Conservation (phyloP, 441 rosid genomes). For the Populus hybrid region DNA sequence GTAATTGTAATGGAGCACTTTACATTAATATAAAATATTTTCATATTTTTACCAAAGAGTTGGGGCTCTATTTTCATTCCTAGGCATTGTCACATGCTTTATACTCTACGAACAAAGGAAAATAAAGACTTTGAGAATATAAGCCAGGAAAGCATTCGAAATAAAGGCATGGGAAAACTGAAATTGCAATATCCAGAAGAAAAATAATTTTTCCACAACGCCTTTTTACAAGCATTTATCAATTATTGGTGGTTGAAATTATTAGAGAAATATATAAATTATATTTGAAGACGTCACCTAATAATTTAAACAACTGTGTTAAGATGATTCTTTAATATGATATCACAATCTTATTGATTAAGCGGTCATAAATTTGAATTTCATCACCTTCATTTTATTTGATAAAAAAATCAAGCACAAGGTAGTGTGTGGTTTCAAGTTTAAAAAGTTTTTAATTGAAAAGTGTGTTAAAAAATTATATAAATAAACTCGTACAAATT, state of each 20-base stretch:
- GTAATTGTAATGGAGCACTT: slow-evolving; percentile 41
- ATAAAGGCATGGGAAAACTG: background rate
- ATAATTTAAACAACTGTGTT: too few species aligned
- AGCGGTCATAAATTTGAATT: too few species aligned
- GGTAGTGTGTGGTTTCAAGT: too few species aligned
- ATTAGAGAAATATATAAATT: too few species aligned
- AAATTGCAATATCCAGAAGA: background rate
- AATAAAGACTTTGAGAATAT: slow-evolving; percentile 18
- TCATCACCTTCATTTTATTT: too few species aligned
- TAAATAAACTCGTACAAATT: too few species aligned
- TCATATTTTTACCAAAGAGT: slow-evolving; percentile 19
- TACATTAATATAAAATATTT: slow-evolving; percentile 24
- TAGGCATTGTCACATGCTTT: slow-evolving; percentile 28
- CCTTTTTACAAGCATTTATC: background rate
- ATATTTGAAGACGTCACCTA: too few species aligned
- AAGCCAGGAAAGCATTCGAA: background rate
- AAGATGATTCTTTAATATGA: too few species aligned
- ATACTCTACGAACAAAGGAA: slow-evolving; percentile 25
- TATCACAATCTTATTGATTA: too few species aligned
- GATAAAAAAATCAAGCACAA: too few species aligned
- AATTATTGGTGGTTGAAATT: background rate
- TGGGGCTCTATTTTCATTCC: slow-evolving; percentile 12
- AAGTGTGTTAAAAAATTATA: too few species aligned
- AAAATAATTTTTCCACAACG: background rate
- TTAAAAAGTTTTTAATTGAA: too few species aligned